A percentile compares a stretch with the other conserved stretches of the same genome.
phyloP scores from a whole-genome alignment of 345 rosid species.

The Salix purpurea region DNA sequence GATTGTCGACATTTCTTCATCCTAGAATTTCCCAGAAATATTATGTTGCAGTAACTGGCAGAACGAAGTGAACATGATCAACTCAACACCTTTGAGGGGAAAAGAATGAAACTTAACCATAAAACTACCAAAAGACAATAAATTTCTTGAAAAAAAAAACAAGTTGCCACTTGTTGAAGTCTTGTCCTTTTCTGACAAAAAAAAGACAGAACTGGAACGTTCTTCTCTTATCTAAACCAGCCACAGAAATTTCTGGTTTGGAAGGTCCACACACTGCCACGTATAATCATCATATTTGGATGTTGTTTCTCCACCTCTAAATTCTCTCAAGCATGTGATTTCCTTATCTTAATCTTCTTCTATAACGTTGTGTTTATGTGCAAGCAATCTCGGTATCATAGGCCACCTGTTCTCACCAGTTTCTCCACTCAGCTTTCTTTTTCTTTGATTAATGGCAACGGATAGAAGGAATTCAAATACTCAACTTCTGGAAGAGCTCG shows the following conservation, averaged over 20 bases:
- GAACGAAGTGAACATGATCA: not conserved
- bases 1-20: not conserved
- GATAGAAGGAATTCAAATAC: slow-evolving; percentile 60
- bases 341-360: slow-evolving; percentile 17
- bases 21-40: not conserved
- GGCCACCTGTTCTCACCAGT: not conserved
- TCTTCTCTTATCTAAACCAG: slow-evolving; percentile 30
- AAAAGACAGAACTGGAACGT: slow-evolving; percentile 5
- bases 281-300: not conserved
- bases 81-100: not conserved
- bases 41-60: not conserved
- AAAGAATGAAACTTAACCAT: not conserved
- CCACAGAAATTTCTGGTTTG: slow-evolving; percentile 19
- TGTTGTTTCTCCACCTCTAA: slow-evolving; percentile 16
- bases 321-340: not conserved
- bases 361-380: not conserved
- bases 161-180: slow-evolving; percentile 3
- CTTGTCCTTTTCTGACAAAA: slow-evolving; percentile 7
- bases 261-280: slow-evolving; percentile 23
- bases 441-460: slow-evolving; percentile 33
- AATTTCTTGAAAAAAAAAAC: slow-evolving; percentile 20
- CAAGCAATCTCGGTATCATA: not conserved
- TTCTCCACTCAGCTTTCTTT: not conserved
- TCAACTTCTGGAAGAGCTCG: slow-evolving; percentile 78
- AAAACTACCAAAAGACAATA: slow-evolving; percentile 9